phyloP scores from a whole-genome alignment of 2,329 filamentous ascomycete species.

The Tetracladium maxilliforme region DNA sequence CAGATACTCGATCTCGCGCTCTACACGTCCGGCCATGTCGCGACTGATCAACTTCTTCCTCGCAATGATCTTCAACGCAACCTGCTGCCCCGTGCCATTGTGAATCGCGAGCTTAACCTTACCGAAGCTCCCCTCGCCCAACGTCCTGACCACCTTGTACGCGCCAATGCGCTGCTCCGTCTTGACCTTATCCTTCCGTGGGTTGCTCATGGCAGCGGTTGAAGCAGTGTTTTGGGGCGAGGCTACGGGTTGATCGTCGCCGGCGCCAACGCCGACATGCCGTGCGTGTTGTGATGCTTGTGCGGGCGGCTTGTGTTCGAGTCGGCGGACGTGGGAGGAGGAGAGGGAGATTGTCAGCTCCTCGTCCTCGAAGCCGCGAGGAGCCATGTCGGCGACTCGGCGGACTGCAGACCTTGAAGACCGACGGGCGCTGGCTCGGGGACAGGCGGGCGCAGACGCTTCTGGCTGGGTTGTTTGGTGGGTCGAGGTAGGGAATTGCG shows the following conservation, averaged over 20 bases:
- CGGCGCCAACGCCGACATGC: slow-evolving; percentile 3
- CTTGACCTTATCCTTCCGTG: slow-evolving; percentile 21
- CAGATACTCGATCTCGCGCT: slow-evolving; percentile 95
- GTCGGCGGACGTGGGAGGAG: slow-evolving; percentile 45
- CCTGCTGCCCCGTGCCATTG: slow-evolving; percentile 82
- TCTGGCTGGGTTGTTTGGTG: too few relatives aligned
- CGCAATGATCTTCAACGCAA: slow-evolving; percentile 95
- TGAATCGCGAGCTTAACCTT: slow-evolving; percentile 97
- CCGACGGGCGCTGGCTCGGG: too few relatives aligned
- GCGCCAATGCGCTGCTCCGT: slow-evolving; percentile 77
- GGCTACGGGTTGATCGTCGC: neutral
- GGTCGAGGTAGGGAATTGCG: too few relatives aligned
- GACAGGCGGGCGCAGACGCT: too few relatives aligned
- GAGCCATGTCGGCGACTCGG: slow-evolving; percentile 23
- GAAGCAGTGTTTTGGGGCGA: neutral
- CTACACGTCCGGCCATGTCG: slow-evolving; percentile 95
- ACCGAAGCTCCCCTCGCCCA: slow-evolving; percentile 94
- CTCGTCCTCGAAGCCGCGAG: slow-evolving; percentile 58
- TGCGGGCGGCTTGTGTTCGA: slow-evolving; percentile 16
- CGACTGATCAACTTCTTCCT: slow-evolving; percentile 90
- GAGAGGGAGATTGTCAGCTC: slow-evolving; percentile 68
- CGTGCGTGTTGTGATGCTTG: slow-evolving; percentile 11
- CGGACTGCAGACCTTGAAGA: neutral
- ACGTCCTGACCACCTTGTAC: slow-evolving; percentile 79
- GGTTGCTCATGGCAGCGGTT: neutral